Base-by-base conservation (phyloP, 176 grass and related monocot genomes). In the Triticum turgidum region DNA sequence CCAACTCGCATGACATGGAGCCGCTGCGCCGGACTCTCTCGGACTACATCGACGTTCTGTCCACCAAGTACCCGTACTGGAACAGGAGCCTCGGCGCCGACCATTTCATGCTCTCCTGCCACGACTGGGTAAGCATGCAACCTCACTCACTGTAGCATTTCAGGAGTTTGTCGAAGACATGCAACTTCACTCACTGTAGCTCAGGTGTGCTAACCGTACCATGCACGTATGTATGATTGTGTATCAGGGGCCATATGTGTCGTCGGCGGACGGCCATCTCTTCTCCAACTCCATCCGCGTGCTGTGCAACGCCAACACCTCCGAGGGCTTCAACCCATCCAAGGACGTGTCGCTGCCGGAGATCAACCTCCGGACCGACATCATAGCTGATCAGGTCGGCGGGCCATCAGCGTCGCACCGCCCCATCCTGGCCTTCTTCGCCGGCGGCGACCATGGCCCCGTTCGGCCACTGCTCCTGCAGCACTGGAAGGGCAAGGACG, bases 71-170 rank as follows among this genome's bases (percentile, higher is more conserved):
- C 76, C 90, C 92, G 0, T 95, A 82, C 47, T 98, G 96, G 96
- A 98, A 98, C 61, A 86, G 93, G 29, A 94, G 93, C 88, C 59
- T 86, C 1, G 96, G 96, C 2, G 91, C 91, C 0, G 96, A 98
- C 47, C 96, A 98, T 83, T 94, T 98, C 90, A 94, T 96, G 93
- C 88, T 98, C 8, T 98, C 96, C 47, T 98, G 96, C 82, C 96
- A 98, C 72, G 96, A 98, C 35, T 98, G 96, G 93, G 93, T 98
- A 88, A 84, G 81, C 11, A 49, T 39, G 39, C n/a, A 35, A 52
- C 49, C 12, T 14, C 44, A 49, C 0, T 24, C 41, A 45, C 8
- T 15, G 5, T 29, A 21, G 30, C 34, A 9, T 11, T 73, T 83
- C 6, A 21, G 3, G 21, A 17, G 5, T 24, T 58, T 39, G 66